These are phyloP conservation scores for Gossypium schwendimanii DNA, from an alignment of 441 rosid species.

Conservation along the genomic window DNA sequence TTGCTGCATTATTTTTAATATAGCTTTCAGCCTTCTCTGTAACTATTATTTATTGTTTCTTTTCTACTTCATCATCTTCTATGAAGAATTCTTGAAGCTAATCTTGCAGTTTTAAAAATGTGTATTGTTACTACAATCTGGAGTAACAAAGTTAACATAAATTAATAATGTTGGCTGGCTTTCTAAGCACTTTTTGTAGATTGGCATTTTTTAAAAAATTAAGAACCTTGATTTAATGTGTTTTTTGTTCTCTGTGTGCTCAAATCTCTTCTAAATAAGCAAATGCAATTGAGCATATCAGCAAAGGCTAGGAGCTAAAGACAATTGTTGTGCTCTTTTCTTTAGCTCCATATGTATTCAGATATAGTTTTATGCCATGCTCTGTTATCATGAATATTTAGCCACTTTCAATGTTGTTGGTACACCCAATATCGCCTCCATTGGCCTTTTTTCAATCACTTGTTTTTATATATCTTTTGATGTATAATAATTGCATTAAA, in stretches of 20 bases:
- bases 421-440: neutral
- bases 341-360: neutral
- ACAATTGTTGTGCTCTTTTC: neutral
- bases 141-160: neutral
- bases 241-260: neutral
- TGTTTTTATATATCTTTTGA: neutral
- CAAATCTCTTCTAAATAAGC: neutral
- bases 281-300: neutral
- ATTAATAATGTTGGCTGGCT: neutral
- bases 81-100: neutral
- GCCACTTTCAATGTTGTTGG: neutral
- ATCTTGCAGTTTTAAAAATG: neutral
- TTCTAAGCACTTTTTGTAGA: neutral
- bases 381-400: neutral
- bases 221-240: neutral
- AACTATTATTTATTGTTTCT: neutral
- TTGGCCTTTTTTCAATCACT: neutral
- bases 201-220: neutral
- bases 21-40: slow-evolving; percentile 6
- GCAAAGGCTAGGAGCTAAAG: neutral
- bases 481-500: neutral
- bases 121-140: neutral
- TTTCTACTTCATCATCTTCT: neutral
- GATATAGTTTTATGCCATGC: neutral
- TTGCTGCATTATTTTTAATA: neutral